Evolutionary conservation across 208 protist species (phyloP).

Genomic region (Trypanosoma theileri): DNA sequence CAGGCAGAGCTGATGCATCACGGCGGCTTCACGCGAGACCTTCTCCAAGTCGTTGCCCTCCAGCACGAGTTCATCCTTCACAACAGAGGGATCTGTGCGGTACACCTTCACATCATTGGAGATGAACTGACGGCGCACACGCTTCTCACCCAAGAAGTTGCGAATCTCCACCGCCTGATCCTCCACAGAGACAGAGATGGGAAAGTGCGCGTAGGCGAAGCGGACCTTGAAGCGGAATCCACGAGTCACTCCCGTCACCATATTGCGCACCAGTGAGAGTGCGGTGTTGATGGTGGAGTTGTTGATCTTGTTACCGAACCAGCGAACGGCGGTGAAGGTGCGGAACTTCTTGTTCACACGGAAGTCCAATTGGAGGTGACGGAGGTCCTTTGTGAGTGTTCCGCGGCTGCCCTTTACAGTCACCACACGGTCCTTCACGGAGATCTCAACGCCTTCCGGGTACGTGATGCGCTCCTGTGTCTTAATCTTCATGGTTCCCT

Average conservation of each 20-base stretch:
- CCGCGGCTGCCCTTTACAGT: conserved; percentile 97
- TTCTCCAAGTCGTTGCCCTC: conserved; percentile 94
- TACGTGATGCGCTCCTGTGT: conserved; percentile 54
- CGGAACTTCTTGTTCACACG: conserved; percentile 61
- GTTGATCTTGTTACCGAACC: conserved; percentile 95
- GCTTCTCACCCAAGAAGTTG: conserved; percentile 99
- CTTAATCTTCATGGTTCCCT: conserved; percentile 70
- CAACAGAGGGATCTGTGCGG: conserved; percentile 77
- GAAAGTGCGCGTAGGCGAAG: conserved; percentile 99
- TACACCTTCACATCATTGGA: conserved; percentile 88
- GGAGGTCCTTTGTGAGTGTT: conserved; percentile 92
- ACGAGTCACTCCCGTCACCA: conserved; percentile 99
- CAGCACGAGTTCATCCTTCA: conserved; percentile 99
- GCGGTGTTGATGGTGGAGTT: conserved; percentile 96
- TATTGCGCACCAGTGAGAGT: conserved; percentile 97
- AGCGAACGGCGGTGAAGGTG: conserved; percentile 89
- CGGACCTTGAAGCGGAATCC: conserved; percentile 99
- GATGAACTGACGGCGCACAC: conserved; percentile 90
- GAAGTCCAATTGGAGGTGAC: conserved; percentile 93
- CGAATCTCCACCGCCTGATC: conserved; percentile 96
- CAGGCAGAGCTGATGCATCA: conserved; percentile 95
- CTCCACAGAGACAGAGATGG: conserved; percentile 96
- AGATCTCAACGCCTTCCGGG: conserved; percentile 67
- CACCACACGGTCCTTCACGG: conserved; percentile 72
- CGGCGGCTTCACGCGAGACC: conserved; percentile 93